These are phyloP conservation scores for Multifurca ochricompacta DNA, from an alignment of 768 basidiomycete genomes.

Conservation along the genomic window DNA sequence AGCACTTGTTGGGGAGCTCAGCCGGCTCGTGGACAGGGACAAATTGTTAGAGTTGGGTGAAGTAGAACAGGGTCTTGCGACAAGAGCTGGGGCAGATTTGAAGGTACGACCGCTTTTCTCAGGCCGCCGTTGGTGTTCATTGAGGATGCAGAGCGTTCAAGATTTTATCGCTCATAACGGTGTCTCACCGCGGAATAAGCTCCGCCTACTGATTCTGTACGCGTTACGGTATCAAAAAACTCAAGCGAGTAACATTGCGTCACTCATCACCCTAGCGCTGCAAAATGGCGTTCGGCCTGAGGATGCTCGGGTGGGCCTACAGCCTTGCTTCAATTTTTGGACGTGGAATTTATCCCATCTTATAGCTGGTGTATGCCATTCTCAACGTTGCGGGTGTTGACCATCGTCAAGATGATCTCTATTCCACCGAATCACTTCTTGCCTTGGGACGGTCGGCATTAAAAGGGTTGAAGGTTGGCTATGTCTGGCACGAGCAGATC, in stretches of 20 bases:
- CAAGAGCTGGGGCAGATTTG: conserved; percentile 84
- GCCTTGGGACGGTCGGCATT: conserved; percentile 91
- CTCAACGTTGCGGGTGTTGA: conserved; percentile 92
- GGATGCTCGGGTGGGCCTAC: conserved; percentile 56
- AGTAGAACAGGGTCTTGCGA: conserved; percentile 92
- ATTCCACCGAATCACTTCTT: conserved; percentile 90
- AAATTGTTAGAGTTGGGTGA: conserved; percentile 87
- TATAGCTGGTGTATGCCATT: conserved; percentile 84
- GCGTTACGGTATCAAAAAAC: conserved; percentile 93
- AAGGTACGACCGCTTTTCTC: conserved; percentile 43
- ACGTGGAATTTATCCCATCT: not conserved
- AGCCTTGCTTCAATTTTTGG: not conserved
- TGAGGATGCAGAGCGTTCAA: conserved; percentile 65
- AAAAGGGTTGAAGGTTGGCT: conserved; percentile 82
- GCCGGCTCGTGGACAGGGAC: conserved; percentile 78
- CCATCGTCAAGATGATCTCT: conserved; percentile 95
- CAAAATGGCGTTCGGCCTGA: conserved; percentile 70
- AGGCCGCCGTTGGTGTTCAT: not conserved
- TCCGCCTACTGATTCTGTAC: conserved; percentile 84
- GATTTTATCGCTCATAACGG: conserved; percentile 57
- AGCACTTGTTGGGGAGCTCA: conserved; percentile 92
- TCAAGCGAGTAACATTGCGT: conserved; percentile 71
- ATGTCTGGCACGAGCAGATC: not conserved
- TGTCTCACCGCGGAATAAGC: conserved; percentile 74
- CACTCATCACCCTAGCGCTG: conserved; percentile 65